A percentile compares a stretch with the other conserved stretches of the same genome.
Conservation (phyloP, 1,139 yeast genomes). For the Zygotorulaspora mrakii region DNA sequence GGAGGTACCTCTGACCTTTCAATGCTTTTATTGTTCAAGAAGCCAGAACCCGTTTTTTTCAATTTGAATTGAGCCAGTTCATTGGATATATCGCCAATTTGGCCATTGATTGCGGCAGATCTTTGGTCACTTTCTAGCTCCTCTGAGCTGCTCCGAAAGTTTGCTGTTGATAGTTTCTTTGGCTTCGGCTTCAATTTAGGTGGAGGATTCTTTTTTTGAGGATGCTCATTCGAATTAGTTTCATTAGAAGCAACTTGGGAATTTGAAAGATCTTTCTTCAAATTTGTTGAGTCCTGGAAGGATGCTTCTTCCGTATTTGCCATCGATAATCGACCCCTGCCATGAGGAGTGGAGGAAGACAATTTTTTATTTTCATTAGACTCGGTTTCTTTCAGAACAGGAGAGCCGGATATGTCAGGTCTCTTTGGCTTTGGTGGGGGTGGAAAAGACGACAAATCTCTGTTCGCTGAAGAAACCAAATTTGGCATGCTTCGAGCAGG, state of each 20-base stretch:
- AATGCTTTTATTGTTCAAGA: conserved; percentile 1
- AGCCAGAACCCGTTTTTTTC: conserved; percentile 10
- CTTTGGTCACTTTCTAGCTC: not conserved
- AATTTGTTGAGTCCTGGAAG: no score
- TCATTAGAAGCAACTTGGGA: not conserved
- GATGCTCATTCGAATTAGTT: not conserved
- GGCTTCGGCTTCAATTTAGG: conserved; percentile 33
- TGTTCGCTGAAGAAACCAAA: not conserved
- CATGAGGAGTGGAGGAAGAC: conserved; percentile 3
- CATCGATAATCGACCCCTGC: conserved; percentile 8
- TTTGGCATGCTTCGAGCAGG: not conserved
- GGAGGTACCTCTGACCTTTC: not conserved
- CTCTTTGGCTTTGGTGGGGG: conserved; percentile 26
- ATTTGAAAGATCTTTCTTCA: no score
- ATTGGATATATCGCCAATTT: conserved; percentile 11
- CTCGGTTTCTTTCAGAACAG: not conserved
- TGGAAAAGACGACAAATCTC: conserved; percentile 15
- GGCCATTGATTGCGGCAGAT: conserved; percentile 3
- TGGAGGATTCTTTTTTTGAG: conserved; percentile 18
- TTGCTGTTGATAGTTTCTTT: conserved; percentile 11
- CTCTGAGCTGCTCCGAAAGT: not conserved
- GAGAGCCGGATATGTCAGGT: not conserved
- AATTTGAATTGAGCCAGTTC: conserved; percentile 15
- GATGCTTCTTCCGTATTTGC: not conserved
- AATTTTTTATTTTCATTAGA: not conserved